Evolutionary conservation across 1,139 yeast species (phyloP).

Genomic region (Debaryomycetaceae sp.): DNA sequence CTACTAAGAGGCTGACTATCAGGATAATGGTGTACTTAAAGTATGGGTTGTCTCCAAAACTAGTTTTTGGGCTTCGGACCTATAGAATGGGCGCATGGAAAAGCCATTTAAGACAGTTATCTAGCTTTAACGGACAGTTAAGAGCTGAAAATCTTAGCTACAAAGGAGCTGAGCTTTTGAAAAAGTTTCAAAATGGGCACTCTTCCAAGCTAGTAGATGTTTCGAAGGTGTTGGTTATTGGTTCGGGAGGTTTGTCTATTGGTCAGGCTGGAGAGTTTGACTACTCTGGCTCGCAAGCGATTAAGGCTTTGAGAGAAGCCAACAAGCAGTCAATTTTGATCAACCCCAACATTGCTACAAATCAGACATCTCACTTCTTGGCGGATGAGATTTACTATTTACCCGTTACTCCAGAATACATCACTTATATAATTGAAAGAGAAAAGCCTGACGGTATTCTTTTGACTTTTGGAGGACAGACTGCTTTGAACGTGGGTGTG

Average conservation of each 20-base stretch:
- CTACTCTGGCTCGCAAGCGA: slow-evolving; percentile 96
- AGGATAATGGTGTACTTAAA: not conserved
- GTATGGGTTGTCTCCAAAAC: not conserved
- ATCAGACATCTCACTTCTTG: slow-evolving; percentile 91
- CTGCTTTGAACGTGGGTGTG: slow-evolving; percentile 94
- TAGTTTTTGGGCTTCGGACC: slow-evolving; percentile 1
- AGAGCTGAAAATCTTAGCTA: slow-evolving; percentile 6
- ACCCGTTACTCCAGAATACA: slow-evolving; percentile 96
- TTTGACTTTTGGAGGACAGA: slow-evolving; percentile 97
- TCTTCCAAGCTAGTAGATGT: slow-evolving; percentile 68
- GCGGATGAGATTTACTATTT: slow-evolving; percentile 94
- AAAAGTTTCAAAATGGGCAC: slow-evolving; percentile 31
- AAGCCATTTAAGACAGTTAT: slow-evolving; percentile 6
- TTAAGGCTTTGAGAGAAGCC: slow-evolving; percentile 91
- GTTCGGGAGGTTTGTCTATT: slow-evolving; percentile 96
- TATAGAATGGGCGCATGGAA: slow-evolving; percentile 3
- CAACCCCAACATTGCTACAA: slow-evolving; percentile 96
- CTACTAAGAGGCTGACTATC: not conserved
- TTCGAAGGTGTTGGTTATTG: slow-evolving; percentile 84
- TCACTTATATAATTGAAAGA: slow-evolving; percentile 88
- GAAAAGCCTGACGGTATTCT: slow-evolving; percentile 96
- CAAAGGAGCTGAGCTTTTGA: slow-evolving; percentile 39
- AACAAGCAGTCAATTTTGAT: slow-evolving; percentile 80
- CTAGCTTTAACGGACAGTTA: slow-evolving; percentile 4
- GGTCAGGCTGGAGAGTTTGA: slow-evolving; percentile 99